Base-by-base conservation (phyloP, 768 basidiomycete genomes). In the Boletellus sp. region DNA sequence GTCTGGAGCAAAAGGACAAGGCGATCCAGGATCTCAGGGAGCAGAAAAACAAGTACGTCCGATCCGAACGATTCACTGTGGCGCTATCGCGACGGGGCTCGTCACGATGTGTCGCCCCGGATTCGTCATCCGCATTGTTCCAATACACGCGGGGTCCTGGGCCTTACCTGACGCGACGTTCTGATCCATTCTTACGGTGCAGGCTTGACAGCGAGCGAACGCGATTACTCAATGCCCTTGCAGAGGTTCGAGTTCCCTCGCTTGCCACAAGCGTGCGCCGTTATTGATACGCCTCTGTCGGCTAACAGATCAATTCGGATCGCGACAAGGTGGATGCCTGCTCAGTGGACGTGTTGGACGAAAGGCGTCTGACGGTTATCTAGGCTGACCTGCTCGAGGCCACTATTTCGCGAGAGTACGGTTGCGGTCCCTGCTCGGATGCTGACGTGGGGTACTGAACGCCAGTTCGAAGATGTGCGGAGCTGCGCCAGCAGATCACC, bases 11-110 rank as follows among this genome's bases (percentile, higher is more conserved):
- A 64, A 90, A 90, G 64, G 78, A 78, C 54, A 87, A 82, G 56
- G 78, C 85, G 8, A 80, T 92, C 15, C 85, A 91, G 68, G 89
- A 91, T 62, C 72, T 92, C 39, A 80, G 79, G 47, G 89, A 90
- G 66, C 90, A 92, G 71, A 85, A 85, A 67, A 90, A 91, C 66
- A 85, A 87, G 89, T 90, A 62, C 39, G 80, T 71, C 16, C 24
- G 44, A 51, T 49, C 39, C 42, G 48, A 41, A 42, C 20, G 48
- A 42, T 40, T 41, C n/a, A 38, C 26, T 31, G 15, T 22, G 23
- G 31, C 43, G n/a, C 28, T 42, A 33, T 38, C 22, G 37, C 40
- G 36, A 37, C 36, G 6, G 22, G 15, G 12, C n/a, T n/a, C 22
- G n/a, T 24, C 40, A 26, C 6, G 28, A 32, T 32, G 9, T 16